phyloP scores from a whole-genome alignment of 2,329 filamentous ascomycete species.

The Harringtonia lauricola region DNA sequence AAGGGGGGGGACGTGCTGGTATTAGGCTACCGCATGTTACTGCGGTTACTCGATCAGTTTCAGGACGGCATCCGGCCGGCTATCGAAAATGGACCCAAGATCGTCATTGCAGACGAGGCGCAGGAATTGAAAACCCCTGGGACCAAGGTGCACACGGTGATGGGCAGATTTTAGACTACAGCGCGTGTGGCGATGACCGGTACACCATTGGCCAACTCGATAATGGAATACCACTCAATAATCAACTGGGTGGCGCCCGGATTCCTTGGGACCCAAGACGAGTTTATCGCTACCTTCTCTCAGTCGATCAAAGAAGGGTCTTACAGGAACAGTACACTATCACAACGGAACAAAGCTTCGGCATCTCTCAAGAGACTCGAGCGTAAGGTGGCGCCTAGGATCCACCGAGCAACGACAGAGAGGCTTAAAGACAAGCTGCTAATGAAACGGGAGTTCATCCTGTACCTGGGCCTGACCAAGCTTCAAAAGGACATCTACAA shows the following conservation, averaged over 20 bases:
- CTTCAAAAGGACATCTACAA: conserved; percentile 56
- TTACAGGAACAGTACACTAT: conserved; percentile 46
- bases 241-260: conserved; percentile 76
- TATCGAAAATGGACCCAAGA: conserved; percentile 41
- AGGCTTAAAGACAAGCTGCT: conserved; percentile 57
- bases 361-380: conserved; percentile 62
- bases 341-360: conserved; percentile 47
- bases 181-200: conserved; percentile 77
- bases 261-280: conserved; percentile 56
- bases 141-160: conserved; percentile 39
- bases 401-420: conserved; percentile 60
- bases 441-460: conserved; percentile 69
- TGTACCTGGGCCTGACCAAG: conserved; percentile 58
- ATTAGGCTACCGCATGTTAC: conserved; percentile 62
- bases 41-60: conserved; percentile 20
- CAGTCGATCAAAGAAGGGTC: conserved; percentile 64
- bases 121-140: conserved; percentile 62
- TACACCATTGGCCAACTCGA: conserved; percentile 74
- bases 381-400: conserved; percentile 62
- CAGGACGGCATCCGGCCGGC: conserved; percentile 16
- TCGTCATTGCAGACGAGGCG: conserved; percentile 79
- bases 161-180: conserved; percentile 50
- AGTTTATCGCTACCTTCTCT: conserved; percentile 62
- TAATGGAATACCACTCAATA: conserved; percentile 74
- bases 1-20: conserved; percentile 55